Base-by-base conservation (phyloP, 768 basidiomycete species). In the Boletus vermiculosoides region DNA sequence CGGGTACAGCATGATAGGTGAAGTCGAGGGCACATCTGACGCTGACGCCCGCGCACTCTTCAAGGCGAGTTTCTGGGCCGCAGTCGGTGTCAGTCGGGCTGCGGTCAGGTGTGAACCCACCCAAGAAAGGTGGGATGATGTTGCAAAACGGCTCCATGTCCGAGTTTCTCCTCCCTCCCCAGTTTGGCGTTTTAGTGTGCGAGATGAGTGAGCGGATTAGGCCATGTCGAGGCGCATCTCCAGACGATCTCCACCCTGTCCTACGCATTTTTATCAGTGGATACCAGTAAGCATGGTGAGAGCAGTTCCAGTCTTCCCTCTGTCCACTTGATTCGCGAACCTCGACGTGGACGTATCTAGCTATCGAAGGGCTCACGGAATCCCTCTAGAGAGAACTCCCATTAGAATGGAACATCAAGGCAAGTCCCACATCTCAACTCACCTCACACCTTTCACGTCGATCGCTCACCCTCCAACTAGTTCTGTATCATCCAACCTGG, bases 11-110 rank as follows among this genome's bases (percentile, higher is more conserved):
- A 41, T 73, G 9, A 30, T 72, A 1, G 67, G 66, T 8, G 74
- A 77, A 44, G 62, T 72, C 25, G 78, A 78, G 61, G 67, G 60
- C 20, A 70, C 66, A 13, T 58, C 71, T 3, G 69, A 71, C 6
- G 61, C 58, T 0, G 63, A 66, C 1, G 75, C 74, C 4, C 65
- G 74, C 4, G 53, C 58, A 5, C 16, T 72, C 56, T 75, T 78
- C 49, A 74, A 77, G 39, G 71, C 69, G 1, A 68, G 68, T 39
- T 76, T 62, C 23, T 62, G 55, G 56, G 58, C 60, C 2, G 33
- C 49, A 0, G 55, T 50, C 15, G 25, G 34, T 33, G 66, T 76
- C 10, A 64, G 61, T 33, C 62, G 56, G 30, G 59, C 66, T 16
- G 66, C 69, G 2, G 52, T 73, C 39, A 50, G 37, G 31, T 67